Base-by-base conservation (phyloP, 2,329 filamentous ascomycete genomes). In the Sclerotinia trifoliorum region DNA sequence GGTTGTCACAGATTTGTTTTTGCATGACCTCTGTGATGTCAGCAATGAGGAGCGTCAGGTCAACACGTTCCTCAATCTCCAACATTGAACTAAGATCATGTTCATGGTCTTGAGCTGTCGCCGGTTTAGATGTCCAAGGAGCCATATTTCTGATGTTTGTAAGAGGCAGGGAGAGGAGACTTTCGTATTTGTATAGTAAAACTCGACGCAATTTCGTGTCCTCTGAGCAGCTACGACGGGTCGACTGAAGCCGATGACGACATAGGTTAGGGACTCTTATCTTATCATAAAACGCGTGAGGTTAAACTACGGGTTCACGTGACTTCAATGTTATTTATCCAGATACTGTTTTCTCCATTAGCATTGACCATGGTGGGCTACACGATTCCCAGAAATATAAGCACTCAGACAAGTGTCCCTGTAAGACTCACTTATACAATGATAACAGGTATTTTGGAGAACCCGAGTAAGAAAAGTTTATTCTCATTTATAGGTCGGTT, bases 21-120 rank as follows among this genome's bases (percentile, higher is more conserved):
- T 83, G 81, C 80, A 89, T 85, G 49, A 80, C 80, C 61, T 88
- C 85, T 48, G 83, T 84, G 70, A 87, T 84, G 57, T 81, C 80
- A 35, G 76, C 80, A 68, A 86, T 77, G 17, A 89, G 80, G 4
- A 80, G 78, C n/a, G 80, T 78, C 52, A 89, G 77, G 68, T 88
- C 85, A 19, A 73, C 71, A 55, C 74, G 72, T 69, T 78, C 75
- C 57, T 76, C 75, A 13, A 68, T 69, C 2, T 73, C 72, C 24
- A 78, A 69, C n/a, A 78, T 75, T 21, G 72, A 68, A 64, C 71
- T 69, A 46, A 78, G 72, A 68, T 77, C 75, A 61, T 76, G 66
- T 17, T 71, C 74, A 51, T 75, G 69, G 3, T 70, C 69, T 55
- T 68, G 48, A 58, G 65, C n/a, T 1, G 65, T 61, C 17, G 19